Conservation (phyloP, 2,329 filamentous ascomycete genomes). For the Escovopsis weberi region DNA sequence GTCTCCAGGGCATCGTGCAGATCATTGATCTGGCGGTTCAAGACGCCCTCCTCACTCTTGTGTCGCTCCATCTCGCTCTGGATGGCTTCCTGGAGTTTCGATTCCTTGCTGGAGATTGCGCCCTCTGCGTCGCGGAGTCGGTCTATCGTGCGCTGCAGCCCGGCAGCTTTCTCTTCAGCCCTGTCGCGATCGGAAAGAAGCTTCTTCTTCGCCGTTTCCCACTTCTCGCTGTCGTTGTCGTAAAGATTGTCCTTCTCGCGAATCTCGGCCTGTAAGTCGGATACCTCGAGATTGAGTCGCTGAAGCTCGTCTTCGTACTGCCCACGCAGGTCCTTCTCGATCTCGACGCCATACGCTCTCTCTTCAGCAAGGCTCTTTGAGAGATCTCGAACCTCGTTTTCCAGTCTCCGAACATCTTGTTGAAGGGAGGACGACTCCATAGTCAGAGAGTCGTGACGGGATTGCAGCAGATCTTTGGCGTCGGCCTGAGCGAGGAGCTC, state of each 20-base stretch:
- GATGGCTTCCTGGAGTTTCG: conserved; percentile 51
- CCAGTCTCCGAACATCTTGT: conserved; percentile 40
- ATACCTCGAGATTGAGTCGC: conserved; percentile 43
- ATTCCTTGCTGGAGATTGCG: conserved; percentile 51
- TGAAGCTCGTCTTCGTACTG: conserved; percentile 32
- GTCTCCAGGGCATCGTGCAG: conserved; percentile 56
- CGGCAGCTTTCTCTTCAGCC: conserved; percentile 51
- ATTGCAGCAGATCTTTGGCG: conserved; percentile 56
- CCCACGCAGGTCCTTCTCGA: conserved; percentile 42
- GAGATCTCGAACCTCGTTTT: conserved; percentile 31
- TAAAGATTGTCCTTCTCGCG: conserved; percentile 57
- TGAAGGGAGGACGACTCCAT: conserved; percentile 54
- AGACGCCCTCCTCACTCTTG: conserved; percentile 51
- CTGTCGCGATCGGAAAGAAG: conserved; percentile 51
- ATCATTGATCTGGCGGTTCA: conserved; percentile 61
- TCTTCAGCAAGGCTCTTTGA: conserved; percentile 37
- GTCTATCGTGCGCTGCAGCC: conserved; percentile 57
- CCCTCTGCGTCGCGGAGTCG: conserved; percentile 54
- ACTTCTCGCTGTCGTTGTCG: conserved; percentile 57
- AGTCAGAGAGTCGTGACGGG: conserved; percentile 51
- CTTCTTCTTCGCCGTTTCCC: conserved; percentile 49
- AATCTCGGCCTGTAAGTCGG: conserved; percentile 47
- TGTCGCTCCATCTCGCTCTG: conserved; percentile 60
- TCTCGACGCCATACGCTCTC: conserved; percentile 41
- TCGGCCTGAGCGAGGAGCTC: conserved; percentile 45